A percentile compares a stretch with the other conserved stretches of the same genome.
Conservation (phyloP, 2,329 filamentous ascomycete genomes). For the Byssochlamys sp. region DNA sequence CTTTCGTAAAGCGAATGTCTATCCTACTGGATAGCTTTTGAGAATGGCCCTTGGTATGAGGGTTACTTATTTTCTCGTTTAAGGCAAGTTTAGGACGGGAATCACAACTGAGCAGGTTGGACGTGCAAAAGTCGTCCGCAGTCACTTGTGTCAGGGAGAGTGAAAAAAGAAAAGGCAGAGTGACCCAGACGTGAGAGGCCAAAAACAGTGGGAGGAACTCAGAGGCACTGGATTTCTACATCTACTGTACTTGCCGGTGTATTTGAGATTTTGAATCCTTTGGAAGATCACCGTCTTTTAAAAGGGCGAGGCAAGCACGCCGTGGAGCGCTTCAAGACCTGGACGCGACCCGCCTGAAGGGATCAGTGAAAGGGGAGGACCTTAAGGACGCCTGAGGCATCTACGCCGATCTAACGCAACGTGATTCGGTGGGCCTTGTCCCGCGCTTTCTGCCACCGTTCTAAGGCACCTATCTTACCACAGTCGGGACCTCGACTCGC, state of each 20-base stretch:
- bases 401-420: not conserved
- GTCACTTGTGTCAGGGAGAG: conserved; percentile 1
- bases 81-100: conserved; percentile 15
- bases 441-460: not conserved
- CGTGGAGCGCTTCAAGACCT: not conserved
- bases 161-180: not conserved
- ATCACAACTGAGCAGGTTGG: conserved; percentile 9
- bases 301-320: not conserved
- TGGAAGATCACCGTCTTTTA: not conserved
- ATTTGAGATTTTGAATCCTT: conserved; percentile 1
- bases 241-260: conserved; percentile 3
- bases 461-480: not conserved
- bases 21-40: conserved; percentile 23
- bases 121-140: conserved; percentile 9
- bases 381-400: not conserved
- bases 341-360: not conserved
- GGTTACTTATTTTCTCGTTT: conserved; percentile 18
- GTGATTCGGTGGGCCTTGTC: not conserved
- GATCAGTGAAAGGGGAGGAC: not conserved
- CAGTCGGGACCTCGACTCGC: not conserved
- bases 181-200: conserved; percentile 1
- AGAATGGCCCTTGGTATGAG: conserved; percentile 29
- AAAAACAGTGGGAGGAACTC: not conserved
- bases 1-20: conserved; percentile 33
- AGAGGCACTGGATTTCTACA: conserved; percentile 2